phyloP scores from a whole-genome alignment of 2,329 filamentous ascomycete species.

The Rugonectria rugulosa region DNA sequence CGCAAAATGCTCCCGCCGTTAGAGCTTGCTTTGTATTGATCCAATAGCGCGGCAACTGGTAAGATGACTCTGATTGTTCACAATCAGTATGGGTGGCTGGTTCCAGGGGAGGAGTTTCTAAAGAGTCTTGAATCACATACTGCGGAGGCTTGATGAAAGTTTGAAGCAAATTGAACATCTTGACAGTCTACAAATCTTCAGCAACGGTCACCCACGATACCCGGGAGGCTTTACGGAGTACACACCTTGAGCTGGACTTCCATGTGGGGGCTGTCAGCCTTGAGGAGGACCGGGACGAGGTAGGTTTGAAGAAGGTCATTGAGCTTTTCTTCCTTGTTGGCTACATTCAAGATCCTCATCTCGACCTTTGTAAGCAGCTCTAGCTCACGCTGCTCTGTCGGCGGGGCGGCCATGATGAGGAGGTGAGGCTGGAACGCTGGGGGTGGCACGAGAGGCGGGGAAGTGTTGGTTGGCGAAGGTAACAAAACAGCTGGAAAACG shows the following conservation, averaged over 20 bases:
- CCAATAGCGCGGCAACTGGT: slow-evolving; percentile 82
- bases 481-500: neutral
- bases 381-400: slow-evolving; percentile 75
- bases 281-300: slow-evolving; percentile 82
- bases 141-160: slow-evolving; percentile 61
- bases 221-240: neutral
- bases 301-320: slow-evolving; percentile 80
- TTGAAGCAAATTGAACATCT: slow-evolving; percentile 60
- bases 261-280: slow-evolving; percentile 81
- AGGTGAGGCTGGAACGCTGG: slow-evolving; percentile 1
- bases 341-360: slow-evolving; percentile 78
- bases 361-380: slow-evolving; percentile 86
- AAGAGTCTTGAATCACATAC: slow-evolving; percentile 44
- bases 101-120: neutral
- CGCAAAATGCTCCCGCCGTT: slow-evolving; percentile 79
- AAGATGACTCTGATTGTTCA: slow-evolving; percentile 67
- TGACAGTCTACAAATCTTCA: slow-evolving; percentile 51
- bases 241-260: slow-evolving; percentile 79
- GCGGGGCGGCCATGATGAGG: slow-evolving; percentile 45
- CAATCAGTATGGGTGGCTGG: slow-evolving; percentile 14
- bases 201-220: neutral
- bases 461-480: neutral
- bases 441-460: slow-evolving; percentile 7
- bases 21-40: slow-evolving; percentile 85
- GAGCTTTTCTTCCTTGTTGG: slow-evolving; percentile 85